Base-by-base conservation (phyloP, 2,329 filamentous ascomycete species). In the Colletotrichum eremochloae region DNA sequence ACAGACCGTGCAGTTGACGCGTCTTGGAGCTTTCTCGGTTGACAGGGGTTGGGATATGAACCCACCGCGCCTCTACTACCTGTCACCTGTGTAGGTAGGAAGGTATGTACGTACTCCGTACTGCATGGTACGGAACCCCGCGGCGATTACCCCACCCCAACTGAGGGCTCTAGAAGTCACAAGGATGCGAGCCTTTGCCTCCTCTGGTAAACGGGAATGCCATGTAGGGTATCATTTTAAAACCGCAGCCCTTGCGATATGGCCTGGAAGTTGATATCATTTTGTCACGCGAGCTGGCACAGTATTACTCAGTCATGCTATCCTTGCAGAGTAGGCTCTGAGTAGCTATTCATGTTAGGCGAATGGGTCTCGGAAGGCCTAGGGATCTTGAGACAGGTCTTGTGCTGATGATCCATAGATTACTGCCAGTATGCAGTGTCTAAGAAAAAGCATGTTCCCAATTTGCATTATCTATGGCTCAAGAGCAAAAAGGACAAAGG, bases 111-210 rank as follows among this genome's bases (percentile, higher is more conserved):
- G 5, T 46, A 24, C 12, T 52, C 29, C 0, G 24, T 52, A 8
- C 24, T 18, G 50, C 24, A 31, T 7, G 24, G 14, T 53, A 61
- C 24, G 7, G 29, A 50, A 52, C 68, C 68, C 68, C 69, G 38
- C 58, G 60, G 53, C 69, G 60, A 42, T 56, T 69, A 48, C 55
- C 61, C 70, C 70, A 65, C 70, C n/a, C 40, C 20, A 46, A n/a
- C 42, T 29, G 31, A 56, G 42, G 48, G 24, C 46, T 20, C 65
- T 53, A 14, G 33, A 14, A 15, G 20, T 38, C 61, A 53, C 50
- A 63, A 31, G 52, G 36, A 31, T 31, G 29, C 9, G 46, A 52
- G 52, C 14, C n/a, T 18, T n/a, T n/a, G 46, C 48, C 8, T 33
- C 44, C 46, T 7, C 14, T 7, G 5, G 15, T 42, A 50, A 38